Evolutionary conservation across 345 rosid genomes (phyloP).

Genomic region (Salix udensis): DNA sequence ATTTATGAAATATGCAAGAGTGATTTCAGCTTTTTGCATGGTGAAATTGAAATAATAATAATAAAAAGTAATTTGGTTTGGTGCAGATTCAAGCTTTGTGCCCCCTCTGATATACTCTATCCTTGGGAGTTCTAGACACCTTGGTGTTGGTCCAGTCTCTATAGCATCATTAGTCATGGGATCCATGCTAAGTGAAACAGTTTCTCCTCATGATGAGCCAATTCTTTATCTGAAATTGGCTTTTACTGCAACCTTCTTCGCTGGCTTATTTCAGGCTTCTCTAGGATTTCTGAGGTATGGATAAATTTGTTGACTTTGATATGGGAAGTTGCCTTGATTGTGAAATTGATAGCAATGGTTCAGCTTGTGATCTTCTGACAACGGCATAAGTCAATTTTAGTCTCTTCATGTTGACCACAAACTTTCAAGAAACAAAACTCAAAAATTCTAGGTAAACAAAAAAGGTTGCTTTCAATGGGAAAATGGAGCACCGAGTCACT

Average conservation of each 20-base stretch:
- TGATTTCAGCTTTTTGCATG: not conserved
- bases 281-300: slow-evolving; percentile 76
- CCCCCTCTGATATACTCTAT: slow-evolving; percentile 86
- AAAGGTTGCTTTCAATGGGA: not conserved
- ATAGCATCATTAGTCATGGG: slow-evolving; percentile 98
- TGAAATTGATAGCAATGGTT: not conserved
- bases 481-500: not conserved
- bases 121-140: slow-evolving; percentile 89
- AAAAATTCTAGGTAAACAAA: not conserved
- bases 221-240: slow-evolving; percentile 74
- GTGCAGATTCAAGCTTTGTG: slow-evolving; percentile 97
- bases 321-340: not conserved
- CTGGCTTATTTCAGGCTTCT: slow-evolving; percentile 90
- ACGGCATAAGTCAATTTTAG: not conserved
- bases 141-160: slow-evolving; percentile 96
- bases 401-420: not conserved
- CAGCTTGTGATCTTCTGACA: not conserved
- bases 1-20: slow-evolving; percentile 1
- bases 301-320: not conserved
- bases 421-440: not conserved
- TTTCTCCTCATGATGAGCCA: slow-evolving; percentile 58
- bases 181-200: slow-evolving; percentile 77
- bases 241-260: slow-evolving; percentile 94
- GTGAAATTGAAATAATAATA: not conserved
- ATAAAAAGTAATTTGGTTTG: not conserved